A percentile compares a stretch with the other conserved stretches of the same genome.
phyloP scores from a whole-genome alignment of 2,329 filamentous ascomycete species.

The Botryotinia narcissicola region DNA sequence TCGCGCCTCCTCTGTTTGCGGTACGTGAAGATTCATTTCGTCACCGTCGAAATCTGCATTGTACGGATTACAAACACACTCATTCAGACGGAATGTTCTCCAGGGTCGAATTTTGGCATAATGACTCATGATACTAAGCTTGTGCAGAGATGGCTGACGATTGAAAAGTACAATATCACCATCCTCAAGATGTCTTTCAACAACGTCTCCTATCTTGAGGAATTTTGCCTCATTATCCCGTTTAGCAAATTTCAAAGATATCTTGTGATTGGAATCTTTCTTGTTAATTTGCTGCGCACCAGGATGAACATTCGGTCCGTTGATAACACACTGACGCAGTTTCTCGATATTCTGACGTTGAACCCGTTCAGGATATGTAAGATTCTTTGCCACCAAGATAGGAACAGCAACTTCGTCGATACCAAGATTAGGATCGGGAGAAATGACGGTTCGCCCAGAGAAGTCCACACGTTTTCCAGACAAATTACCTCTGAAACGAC shows the following conservation, averaged over 20 bases:
- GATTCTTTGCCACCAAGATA: conserved; percentile 85
- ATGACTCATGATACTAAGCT: conserved; percentile 97
- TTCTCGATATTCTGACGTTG: conserved; percentile 84
- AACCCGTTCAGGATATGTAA: conserved; percentile 91
- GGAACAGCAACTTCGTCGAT: conserved; percentile 95
- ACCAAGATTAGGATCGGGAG: conserved; percentile 88
- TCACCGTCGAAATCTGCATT: conserved; percentile 99
- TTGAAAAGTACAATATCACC: conserved; percentile 97
- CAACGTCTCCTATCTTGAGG: conserved; percentile 78
- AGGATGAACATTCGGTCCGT: conserved; percentile 77
- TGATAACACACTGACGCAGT: conserved; percentile 68
- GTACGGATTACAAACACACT: conserved; percentile 97
- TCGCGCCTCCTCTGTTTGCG: conserved; percentile 93
- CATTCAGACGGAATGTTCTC: conserved; percentile 94
- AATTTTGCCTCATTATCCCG: conserved; percentile 68
- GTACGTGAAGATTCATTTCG: conserved; percentile 98
- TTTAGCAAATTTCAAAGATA: conserved; percentile 73
- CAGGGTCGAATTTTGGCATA: conserved; percentile 89
- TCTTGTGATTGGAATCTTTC: conserved; percentile 65
- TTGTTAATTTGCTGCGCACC: conserved; percentile 83
- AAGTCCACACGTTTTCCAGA: conserved; percentile 99
- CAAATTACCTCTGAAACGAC: conserved; percentile 92
- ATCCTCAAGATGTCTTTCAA: conserved; percentile 93
- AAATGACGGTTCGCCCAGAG: conserved; percentile 95
- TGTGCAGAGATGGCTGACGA: conserved; percentile 94